These are phyloP conservation scores for Hortiboletus rubellus DNA, from an alignment of 1,284 basidiomycete genomes.

Conservation along the genomic window DNA sequence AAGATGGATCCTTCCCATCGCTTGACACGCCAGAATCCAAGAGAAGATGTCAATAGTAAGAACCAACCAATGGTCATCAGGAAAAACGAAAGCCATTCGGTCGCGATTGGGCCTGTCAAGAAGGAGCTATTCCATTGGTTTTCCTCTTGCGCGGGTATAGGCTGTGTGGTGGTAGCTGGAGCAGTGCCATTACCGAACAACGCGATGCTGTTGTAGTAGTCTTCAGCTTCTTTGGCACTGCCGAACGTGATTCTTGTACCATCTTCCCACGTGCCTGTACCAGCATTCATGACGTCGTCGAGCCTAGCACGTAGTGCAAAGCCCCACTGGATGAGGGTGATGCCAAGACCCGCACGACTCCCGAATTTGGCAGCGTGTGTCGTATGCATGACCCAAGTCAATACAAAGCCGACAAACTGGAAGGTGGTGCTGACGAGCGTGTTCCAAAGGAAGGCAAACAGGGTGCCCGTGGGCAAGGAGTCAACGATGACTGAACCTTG, in stretches of 20 bases:
- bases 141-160: constrained; percentile 10
- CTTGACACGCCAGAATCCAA: constrained; percentile 92
- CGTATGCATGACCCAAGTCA: constrained; percentile 92
- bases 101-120: constrained; percentile 55
- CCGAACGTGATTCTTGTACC: constrained; percentile 34
- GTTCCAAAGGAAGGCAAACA: constrained; percentile 92
- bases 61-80: constrained; percentile 96
- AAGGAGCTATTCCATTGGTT: constrained; percentile 30
- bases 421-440: constrained; percentile 93
- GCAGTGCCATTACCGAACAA: constrained; percentile 15
- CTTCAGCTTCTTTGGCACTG: constrained; percentile 51
- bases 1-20: constrained; percentile 80
- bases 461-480: constrained; percentile 70
- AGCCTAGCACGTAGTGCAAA: constrained; percentile 70
- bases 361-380: constrained; percentile 96
- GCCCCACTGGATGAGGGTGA: constrained; percentile 95
- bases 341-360: constrained; percentile 90
- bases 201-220: constrained; percentile 39
- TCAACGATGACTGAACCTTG: constrained; percentile 76
- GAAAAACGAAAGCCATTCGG: constrained; percentile 91
- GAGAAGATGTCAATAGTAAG: constrained; percentile 81
- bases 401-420: constrained; percentile 96
- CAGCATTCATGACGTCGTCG: constrained; percentile 33
- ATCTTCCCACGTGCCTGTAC: constrained; percentile 31
- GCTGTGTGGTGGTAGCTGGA: constrained; percentile 11